Base-by-base conservation (phyloP, 176 grass and related monocot species). In the Alopecurus myosuroides region DNA sequence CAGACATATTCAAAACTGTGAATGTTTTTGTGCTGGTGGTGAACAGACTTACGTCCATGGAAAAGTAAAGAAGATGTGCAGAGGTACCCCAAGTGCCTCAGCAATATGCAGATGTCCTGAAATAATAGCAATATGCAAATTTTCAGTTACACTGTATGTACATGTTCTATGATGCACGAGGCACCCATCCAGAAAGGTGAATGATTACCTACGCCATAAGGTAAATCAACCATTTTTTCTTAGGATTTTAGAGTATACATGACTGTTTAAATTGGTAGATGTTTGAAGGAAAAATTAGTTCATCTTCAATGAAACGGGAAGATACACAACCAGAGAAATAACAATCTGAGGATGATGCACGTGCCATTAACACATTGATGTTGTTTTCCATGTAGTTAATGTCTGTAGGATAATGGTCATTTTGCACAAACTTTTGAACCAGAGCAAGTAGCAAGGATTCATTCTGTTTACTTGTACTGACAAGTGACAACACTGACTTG, bases 41-140 rank as follows among this genome's bases (percentile, higher is more conserved):
- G 56, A 58, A 81, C n/a, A 79, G 71, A 93, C 96, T 94, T 82
- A 98, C 96, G 96, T 98, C 96, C 96, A 98, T 68, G 96, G 96
- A 87, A 98, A 95, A 86, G 96, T 98, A 73, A 98, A 98, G 85
- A 98, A 95, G 57, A 98, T 98, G 50, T 95, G 93, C 80, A 98
- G 86, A 85, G 96, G 93, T 48, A 90, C 88, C 79, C 96, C 89
- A 72, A 98, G 93, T 83, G 96, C 93, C 85, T 98, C 96, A 75
- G 96, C 96, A 48, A 98, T 94, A 85, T 98, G 96, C 23, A 91
- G 81, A 95, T 98, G 96, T 62, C 96, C 96, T 98, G 87, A 66
- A 83, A 78, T 71, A 46, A 80, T 66, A 79, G 61, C 61, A 33
- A 18, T 33, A 34, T 64, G 5, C 61, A 34, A 62, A 64, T 17